Evolutionary conservation across 257 asterid genomes (phyloP).

Genomic region (Petrea volubilis): DNA sequence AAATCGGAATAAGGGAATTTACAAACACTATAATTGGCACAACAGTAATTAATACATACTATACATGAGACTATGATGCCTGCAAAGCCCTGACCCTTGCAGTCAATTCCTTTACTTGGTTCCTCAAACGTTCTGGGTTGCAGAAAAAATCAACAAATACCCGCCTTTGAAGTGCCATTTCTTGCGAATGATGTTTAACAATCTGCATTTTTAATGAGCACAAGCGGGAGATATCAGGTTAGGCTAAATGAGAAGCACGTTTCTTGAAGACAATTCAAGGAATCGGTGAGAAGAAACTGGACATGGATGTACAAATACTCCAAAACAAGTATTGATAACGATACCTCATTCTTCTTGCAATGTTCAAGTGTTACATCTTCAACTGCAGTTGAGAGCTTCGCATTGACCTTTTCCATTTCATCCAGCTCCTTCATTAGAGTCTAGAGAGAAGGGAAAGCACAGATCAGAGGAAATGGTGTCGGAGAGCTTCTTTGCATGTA

Average conservation of each 20-base stretch:
- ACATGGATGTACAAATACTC: neutral
- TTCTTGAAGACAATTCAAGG: neutral
- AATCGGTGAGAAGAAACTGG: neutral
- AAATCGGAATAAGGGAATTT: neutral
- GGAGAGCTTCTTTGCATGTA: slow-evolving; percentile 1
- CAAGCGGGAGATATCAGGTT: neutral
- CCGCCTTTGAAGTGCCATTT: slow-evolving; percentile 80
- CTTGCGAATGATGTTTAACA: slow-evolving; percentile 90
- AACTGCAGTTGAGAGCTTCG: slow-evolving; percentile 84
- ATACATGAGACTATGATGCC: slow-evolving; percentile 49
- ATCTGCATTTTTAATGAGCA: slow-evolving; percentile 48
- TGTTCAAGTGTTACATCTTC: slow-evolving; percentile 93
- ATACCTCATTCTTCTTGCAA: slow-evolving; percentile 90
- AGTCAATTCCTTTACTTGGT: slow-evolving; percentile 88
- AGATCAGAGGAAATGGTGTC: neutral
- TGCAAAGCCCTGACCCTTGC: slow-evolving; percentile 86
- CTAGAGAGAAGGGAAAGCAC: slow-evolving; percentile 33
- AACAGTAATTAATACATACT: slow-evolving; percentile 3
- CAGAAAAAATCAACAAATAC: slow-evolving; percentile 96
- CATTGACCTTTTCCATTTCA: slow-evolving; percentile 92
- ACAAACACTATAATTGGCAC: slow-evolving; percentile 7
- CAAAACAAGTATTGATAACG: neutral
- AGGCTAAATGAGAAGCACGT: neutral
- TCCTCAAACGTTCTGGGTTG: slow-evolving; percentile 87
- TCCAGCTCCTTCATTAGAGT: slow-evolving; percentile 92